Evolutionary conservation across 2,329 filamentous ascomycete genomes (phyloP).

Genomic region (Xylariaceae sp.): DNA sequence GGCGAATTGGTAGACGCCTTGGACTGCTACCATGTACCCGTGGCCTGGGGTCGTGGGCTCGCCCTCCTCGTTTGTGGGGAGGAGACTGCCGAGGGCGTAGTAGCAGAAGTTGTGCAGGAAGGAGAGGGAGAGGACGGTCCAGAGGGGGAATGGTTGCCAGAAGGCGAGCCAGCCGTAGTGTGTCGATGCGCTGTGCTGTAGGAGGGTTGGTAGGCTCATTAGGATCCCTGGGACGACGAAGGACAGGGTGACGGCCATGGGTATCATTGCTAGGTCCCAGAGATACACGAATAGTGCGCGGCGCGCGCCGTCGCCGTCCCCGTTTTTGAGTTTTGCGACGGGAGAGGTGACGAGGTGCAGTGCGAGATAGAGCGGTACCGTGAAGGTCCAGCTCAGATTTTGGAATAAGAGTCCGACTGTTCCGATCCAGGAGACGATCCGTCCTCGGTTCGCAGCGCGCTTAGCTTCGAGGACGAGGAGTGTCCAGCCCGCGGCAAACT

Average conservation of each 20-base stretch:
- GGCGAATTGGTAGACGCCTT: slow-evolving; percentile 28
- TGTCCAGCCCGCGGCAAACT: slow-evolving; percentile 27
- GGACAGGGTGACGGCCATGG: slow-evolving; percentile 24
- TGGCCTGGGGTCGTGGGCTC: slow-evolving; percentile 22
- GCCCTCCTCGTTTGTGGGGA: slow-evolving; percentile 19
- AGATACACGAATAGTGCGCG: slow-evolving; percentile 25
- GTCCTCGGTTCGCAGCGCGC: slow-evolving; percentile 26
- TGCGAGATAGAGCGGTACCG: slow-evolving; percentile 26
- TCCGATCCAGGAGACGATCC: slow-evolving; percentile 20
- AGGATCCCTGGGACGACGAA: slow-evolving; percentile 25
- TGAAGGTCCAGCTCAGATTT: slow-evolving; percentile 24
- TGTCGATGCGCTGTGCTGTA: slow-evolving; percentile 21
- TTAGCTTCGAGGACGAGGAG: slow-evolving; percentile 28
- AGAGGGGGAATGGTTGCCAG: slow-evolving; percentile 28
- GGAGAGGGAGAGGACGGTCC: slow-evolving; percentile 18
- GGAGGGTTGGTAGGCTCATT: slow-evolving; percentile 25
- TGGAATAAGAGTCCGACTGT: slow-evolving; percentile 24
- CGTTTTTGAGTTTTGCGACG: slow-evolving; percentile 20
- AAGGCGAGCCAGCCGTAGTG: slow-evolving; percentile 29
- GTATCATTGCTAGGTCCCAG: slow-evolving; percentile 30
- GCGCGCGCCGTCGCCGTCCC: slow-evolving; percentile 19
- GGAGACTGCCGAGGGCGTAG: slow-evolving; percentile 23
- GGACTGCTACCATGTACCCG: slow-evolving; percentile 22
- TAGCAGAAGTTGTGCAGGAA: slow-evolving; percentile 22
- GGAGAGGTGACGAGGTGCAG: slow-evolving; percentile 30